Evolutionary conservation across 257 asterid species (phyloP).

Genomic region (Salvia rosmarinus): DNA sequence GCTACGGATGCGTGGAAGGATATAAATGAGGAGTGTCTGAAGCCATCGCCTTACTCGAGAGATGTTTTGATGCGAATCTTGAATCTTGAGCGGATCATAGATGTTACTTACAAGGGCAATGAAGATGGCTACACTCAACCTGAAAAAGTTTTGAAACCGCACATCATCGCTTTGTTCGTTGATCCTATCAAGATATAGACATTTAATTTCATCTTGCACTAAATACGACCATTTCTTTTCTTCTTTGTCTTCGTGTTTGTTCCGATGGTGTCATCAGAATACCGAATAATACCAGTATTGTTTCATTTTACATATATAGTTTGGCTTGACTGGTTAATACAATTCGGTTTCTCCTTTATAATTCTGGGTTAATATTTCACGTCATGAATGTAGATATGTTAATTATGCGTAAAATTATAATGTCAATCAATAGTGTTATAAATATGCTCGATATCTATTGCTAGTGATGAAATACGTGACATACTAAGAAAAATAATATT

Average conservation of each 20-base stretch:
- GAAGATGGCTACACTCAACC: constrained; percentile 28
- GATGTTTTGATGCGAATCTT: background rate
- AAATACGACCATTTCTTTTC: background rate
- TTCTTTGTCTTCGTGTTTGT: background rate
- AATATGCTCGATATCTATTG: too few species aligned
- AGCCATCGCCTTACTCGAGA: background rate
- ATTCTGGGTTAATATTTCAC: too few species aligned
- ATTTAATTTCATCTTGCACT: background rate
- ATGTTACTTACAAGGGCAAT: constrained; percentile 1
- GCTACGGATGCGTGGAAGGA: constrained; percentile 34
- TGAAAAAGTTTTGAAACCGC: constrained; percentile 11
- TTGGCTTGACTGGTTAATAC: too few species aligned
- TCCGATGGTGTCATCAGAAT: too few species aligned
- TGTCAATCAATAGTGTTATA: too few species aligned
- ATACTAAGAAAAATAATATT: too few species aligned
- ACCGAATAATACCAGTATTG: too few species aligned
- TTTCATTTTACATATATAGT: too few species aligned
- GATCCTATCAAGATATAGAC: background rate
- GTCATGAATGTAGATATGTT: too few species aligned
- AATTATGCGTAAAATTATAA: too few species aligned
- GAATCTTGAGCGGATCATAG: constrained; percentile 3
- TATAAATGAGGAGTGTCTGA: constrained; percentile 31
- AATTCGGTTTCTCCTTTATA: too few species aligned
- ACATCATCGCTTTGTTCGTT: background rate
- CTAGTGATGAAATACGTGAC: too few species aligned